phyloP scores from a whole-genome alignment of 768 basidiomycete genomes.

The Russula abietina region DNA sequence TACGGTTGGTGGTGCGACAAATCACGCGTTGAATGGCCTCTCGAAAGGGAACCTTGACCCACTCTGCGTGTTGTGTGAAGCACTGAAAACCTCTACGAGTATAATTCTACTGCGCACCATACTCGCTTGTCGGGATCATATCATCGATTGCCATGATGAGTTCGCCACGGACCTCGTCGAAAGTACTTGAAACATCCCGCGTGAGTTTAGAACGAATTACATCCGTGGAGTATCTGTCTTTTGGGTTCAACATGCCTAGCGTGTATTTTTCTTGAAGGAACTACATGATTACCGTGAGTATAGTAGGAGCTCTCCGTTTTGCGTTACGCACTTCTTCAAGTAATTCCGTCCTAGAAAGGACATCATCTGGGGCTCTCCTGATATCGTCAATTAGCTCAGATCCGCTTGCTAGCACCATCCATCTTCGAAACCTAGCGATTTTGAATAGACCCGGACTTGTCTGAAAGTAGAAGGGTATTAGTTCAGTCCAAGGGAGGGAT shows the following conservation, averaged over 20 bases:
- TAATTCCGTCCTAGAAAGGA: background rate
- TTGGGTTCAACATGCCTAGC: background rate
- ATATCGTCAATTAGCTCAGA: background rate
- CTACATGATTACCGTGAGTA: background rate
- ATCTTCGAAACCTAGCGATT: background rate
- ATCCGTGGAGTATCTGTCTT: background rate
- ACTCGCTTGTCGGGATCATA: background rate
- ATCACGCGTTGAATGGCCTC: constrained; percentile 32
- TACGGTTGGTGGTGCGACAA: constrained; percentile 34
- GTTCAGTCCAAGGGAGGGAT: background rate
- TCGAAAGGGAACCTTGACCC: constrained; percentile 30
- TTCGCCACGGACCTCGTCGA: background rate
- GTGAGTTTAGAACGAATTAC: background rate
- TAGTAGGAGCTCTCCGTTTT: background rate
- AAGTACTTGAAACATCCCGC: background rate
- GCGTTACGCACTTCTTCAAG: background rate
- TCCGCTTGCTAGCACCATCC: background rate
- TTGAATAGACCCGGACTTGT: background rate
- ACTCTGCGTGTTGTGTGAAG: constrained; percentile 29
- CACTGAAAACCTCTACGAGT: background rate
- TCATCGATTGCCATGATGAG: background rate
- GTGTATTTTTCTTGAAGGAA: background rate
- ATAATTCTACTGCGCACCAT: background rate
- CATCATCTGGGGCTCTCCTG: background rate
- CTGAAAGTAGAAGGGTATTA: background rate